Evolutionary conservation across 2,329 filamentous ascomycete species (phyloP), one percentile per base, ranked within the genome.

Genomic region (Pezicula rhizophila): DNA sequence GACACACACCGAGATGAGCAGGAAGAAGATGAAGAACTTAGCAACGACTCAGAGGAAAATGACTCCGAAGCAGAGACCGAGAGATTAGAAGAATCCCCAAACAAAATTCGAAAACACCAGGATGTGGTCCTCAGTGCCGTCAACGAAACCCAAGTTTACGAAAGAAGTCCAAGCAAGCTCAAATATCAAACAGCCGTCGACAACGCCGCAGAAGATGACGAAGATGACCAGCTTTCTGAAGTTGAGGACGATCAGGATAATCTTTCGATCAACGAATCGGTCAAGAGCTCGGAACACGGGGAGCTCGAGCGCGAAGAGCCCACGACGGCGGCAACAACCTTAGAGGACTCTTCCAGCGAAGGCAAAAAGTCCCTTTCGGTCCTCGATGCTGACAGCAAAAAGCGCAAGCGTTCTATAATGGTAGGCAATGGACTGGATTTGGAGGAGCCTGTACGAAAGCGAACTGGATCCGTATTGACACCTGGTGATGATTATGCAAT

Each of bases 61-160:
- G 83, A 87, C 59, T 85, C 91, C 3, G 92, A 97, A 68, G 92
- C 92, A 31, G 92, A 96, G 70, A 97, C 92, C 2, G 91, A 96
- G 70, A 84, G 93, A 51, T 77, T 99, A 52, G 93, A 93, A 63
- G 84, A 87, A 62, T 95, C 89, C n/a, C 90, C 91, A 15, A 80
- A 82, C 54, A 87, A 76, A 61, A 70, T 77, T 62, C 76, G 82
- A 56, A 61, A 61, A 42, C 76, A 80, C 59, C 75, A 77, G 59
- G 78, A 84, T 59, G 78, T 85, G 8, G 73, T 83, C 39, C 67
- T 84, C 47, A 74, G 28, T 31, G 28, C 73, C 54, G 79, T 76
- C 62, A 74, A 76, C 48, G 73, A 76, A 51, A 76, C 70, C 48
- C 71, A 74, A 39, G 65, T 70, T 48, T 79, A 80, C 55, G 82